Base-by-base conservation (phyloP, 2,329 filamentous ascomycete species). In the Fusarium buharicum region DNA sequence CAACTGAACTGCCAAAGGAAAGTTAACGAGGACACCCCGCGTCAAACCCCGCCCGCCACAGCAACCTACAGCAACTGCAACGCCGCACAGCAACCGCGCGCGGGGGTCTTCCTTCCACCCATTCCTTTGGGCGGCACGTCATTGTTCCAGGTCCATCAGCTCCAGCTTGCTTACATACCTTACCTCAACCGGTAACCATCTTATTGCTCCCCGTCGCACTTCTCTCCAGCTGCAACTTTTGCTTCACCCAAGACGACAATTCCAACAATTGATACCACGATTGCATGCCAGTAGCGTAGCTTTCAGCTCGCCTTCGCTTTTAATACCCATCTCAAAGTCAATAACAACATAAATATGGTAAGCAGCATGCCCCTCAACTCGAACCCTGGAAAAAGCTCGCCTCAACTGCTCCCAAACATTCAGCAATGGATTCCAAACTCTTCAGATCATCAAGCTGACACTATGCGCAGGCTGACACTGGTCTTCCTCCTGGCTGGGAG, bases 401-500 rank as follows among this genome's bases (percentile, higher is more conserved):
- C 10, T 11, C 14, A 28, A 18, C 12, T n/a, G 16, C 45, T 27
- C 13, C 12, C 14, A 28, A 6, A 18, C 1, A 31, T 54, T 41
- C 22, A n/a, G 6, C 16, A 28, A n/a, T 34, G 28, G 6, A 9
- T 18, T 17, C 20, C 17, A 27, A 30, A 18, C 22, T 18, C 17
- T 34, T n/a, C 52, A 30, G n/a, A 38, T 5, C 31, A 43, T 17
- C 10, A 11, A 22, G 34, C 61, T 67, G 52, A 66, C 50, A 22
- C 18, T 22, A 6, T 24, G 27, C 46, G 12, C 69, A 90, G 87
- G 79, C 85, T 73, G 90, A 93, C 53, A 88, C 90, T 69, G 94
- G 94, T 75, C 87, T 97, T 64, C 93, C 93, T 62, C 77, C 87
- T 45, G 87, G 88, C 76, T 97, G 94, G 93, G 95, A 98, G 81